These are phyloP conservation scores for Solanum bulbocastanum DNA, from an alignment of 257 asterid genomes.

Conservation along the genomic window DNA sequence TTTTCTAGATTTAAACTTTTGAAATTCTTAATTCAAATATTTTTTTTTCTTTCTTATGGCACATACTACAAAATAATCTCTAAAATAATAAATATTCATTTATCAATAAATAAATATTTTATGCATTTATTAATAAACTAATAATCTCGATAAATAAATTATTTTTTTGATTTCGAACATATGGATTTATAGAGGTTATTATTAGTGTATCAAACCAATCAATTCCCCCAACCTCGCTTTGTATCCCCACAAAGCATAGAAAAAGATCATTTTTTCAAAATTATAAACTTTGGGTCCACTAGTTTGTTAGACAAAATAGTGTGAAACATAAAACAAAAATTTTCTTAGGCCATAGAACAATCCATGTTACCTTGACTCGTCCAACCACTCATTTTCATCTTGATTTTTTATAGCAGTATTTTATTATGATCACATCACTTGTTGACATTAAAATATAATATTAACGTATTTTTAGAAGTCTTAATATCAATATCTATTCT, in stretches of 20 bases:
- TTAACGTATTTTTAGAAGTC: not conserved
- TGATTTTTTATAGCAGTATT: not conserved
- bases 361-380: not conserved
- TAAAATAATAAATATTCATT: no score
- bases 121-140: no score
- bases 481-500: not conserved
- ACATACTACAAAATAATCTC: no score
- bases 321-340: accelerated
- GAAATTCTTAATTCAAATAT: no score
- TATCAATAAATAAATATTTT: no score
- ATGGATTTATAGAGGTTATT: no score
- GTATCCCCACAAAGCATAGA: not conserved
- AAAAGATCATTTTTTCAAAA: not conserved
- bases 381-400: not conserved
- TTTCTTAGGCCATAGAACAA: not conserved
- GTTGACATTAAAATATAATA: not conserved
- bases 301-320: not conserved
- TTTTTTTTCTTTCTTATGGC: no score
- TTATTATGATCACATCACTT: not conserved
- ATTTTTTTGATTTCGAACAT: no score
- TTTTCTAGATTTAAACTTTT: no score
- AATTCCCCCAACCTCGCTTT: not conserved
- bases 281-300: not conserved
- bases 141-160: no score
- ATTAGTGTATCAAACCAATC: not conserved